These are phyloP conservation scores for Phlyctochytrium arcticum DNA, from an alignment of 192 early-diverging fungal genomes.

Conservation along the genomic window DNA sequence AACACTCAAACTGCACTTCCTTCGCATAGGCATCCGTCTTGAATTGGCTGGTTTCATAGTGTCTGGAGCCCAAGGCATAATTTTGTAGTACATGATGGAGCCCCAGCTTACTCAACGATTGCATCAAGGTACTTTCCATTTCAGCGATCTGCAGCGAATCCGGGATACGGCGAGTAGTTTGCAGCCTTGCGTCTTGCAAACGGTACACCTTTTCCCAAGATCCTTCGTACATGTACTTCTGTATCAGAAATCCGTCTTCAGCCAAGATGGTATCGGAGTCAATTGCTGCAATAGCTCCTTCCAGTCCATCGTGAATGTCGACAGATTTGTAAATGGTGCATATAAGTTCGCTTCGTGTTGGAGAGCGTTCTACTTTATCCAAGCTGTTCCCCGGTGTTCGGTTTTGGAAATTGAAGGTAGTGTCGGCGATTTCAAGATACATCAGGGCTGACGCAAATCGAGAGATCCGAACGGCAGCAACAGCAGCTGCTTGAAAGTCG, in stretches of 20 bases:
- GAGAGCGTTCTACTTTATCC: too few relatives aligned
- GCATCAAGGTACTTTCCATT: constrained; percentile 25
- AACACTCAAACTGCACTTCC: too few relatives aligned
- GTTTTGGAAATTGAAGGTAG: neutral
- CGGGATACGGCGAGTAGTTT: neutral
- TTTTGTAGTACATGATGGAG: constrained; percentile 20
- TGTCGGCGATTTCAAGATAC: constrained; percentile 39
- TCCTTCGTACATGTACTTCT: constrained; percentile 21
- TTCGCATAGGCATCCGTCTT: too few relatives aligned
- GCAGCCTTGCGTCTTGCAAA: constrained; percentile 15
- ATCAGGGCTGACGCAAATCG: constrained; percentile 23
- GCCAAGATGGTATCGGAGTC: constrained; percentile 16
- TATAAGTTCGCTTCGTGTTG: constrained; percentile 8
- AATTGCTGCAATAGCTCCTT: constrained; percentile 26
- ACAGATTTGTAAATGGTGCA: constrained; percentile 24
- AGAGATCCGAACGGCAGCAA: constrained; percentile 18
- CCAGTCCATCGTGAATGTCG: constrained; percentile 33
- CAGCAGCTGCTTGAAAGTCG: constrained; percentile 17
- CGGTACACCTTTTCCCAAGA: constrained; percentile 21
- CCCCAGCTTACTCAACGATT: constrained; percentile 24
- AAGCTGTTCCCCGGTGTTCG: too few relatives aligned
- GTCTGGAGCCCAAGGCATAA: neutral
- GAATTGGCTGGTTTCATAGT: too few relatives aligned
- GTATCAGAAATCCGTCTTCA: neutral
- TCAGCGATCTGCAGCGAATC: neutral